Conservation (phyloP, 2,329 filamentous ascomycete genomes). For the Nemania diffusa region DNA sequence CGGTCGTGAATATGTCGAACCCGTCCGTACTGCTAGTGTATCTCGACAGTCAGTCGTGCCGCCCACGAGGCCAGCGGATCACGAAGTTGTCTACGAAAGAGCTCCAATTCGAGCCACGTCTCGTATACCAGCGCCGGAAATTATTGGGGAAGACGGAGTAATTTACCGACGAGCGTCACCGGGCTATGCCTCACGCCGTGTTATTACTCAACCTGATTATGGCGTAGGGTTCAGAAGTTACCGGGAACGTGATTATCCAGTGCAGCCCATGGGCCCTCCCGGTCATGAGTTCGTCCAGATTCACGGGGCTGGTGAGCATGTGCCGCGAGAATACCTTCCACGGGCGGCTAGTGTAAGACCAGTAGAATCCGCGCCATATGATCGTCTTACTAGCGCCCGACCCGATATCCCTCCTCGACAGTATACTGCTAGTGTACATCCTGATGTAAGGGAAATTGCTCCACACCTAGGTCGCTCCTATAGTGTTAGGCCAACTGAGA, state of each 20-base stretch:
- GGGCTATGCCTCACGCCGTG: slow-evolving; percentile 61
- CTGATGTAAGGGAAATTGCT: slow-evolving; percentile 52
- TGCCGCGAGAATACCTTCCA: slow-evolving; percentile 63
- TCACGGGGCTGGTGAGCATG: slow-evolving; percentile 58
- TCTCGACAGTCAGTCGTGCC: slow-evolving; percentile 64
- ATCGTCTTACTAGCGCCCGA: slow-evolving; percentile 56
- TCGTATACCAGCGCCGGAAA: slow-evolving; percentile 58
- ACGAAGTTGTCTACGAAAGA: slow-evolving; percentile 74
- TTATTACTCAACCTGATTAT: slow-evolving; percentile 72
- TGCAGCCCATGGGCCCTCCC: slow-evolving; percentile 57
- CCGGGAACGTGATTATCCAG: slow-evolving; percentile 67
- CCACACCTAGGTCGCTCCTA: slow-evolving; percentile 48
- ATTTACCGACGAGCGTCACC: slow-evolving; percentile 65
- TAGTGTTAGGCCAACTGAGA: slow-evolving; percentile 49
- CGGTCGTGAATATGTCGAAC: slow-evolving; percentile 80
- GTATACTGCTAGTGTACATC: slow-evolving; percentile 57
- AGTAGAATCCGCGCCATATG: slow-evolving; percentile 56
- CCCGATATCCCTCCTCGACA: slow-evolving; percentile 58
- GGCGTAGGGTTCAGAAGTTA: slow-evolving; percentile 64
- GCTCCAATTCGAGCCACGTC: slow-evolving; percentile 62
- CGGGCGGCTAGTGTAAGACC: slow-evolving; percentile 70
- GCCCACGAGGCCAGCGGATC: slow-evolving; percentile 56
- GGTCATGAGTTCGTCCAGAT: slow-evolving; percentile 61
- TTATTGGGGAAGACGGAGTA: slow-evolving; percentile 61
- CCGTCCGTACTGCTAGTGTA: slow-evolving; percentile 55